Base-by-base conservation (phyloP, 306 rosid species). In the Lathyrus aphaca region DNA sequence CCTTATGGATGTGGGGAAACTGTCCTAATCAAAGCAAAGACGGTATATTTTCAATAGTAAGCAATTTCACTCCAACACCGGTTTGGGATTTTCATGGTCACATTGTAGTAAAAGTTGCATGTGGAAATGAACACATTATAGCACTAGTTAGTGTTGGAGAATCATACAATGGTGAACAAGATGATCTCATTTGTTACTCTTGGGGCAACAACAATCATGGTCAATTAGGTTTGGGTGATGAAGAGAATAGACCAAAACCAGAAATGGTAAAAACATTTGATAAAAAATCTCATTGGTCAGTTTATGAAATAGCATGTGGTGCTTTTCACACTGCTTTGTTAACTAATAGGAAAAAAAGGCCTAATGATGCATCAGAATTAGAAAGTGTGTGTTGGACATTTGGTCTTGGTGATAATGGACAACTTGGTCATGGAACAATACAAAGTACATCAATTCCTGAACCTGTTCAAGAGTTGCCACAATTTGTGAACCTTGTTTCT, bases 401-500 rank as follows among this genome's bases (percentile, higher is more conserved):
- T 80, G 98, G 97, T 76, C 85, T 81, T 10, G 97, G 98, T 54
- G 96, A 90, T 16, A 93, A 90, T 17, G 98, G 98, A 78, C 98
- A 93, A 77, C 98, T 93, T 51, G 98, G 98, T 43, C 94, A 82
- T 57, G 97, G 97, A 70, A 88, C 91, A 69, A 88, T 87, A 11
- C 89, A 68, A 75, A 86, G 77, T 61, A 68, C 58, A 45, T 58
- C 65, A 43, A 61, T 69, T 79, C 98, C 98, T 44, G 67, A 77
- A 74, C 82, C 72, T 21, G 90, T 93, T 25, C 82, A 82, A 72
- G 91, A 85, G 58, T 78, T 93, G 84, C 97, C 91, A 11, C 73
- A 77, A 40, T 8, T 68, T 40, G 59, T 79, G 18, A 44, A 74
- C 43, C 86, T 93, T 49, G 25, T 79, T 58, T 82, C 85, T 50